Evolutionary conservation across 2,329 filamentous ascomycete genomes (phyloP).

Genomic region (Sporothrix curviconia): DNA sequence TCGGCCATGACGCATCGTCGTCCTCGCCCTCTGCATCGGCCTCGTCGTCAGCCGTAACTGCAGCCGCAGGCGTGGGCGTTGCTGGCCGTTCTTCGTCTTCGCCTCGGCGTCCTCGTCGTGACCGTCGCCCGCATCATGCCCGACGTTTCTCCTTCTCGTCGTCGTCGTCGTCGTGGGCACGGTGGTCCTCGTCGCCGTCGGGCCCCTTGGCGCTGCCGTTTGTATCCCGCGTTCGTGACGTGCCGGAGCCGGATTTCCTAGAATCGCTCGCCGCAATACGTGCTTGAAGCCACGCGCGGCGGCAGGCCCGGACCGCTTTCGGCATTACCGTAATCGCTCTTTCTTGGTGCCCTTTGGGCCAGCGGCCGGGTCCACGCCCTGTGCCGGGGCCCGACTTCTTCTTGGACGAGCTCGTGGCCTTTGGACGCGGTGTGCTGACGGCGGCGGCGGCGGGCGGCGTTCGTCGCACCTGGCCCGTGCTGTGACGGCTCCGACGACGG

Average conservation of each 20-base stretch:
- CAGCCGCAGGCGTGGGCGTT: neutral
- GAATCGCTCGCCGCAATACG: slow-evolving; percentile 12
- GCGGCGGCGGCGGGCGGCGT: slow-evolving; percentile 19
- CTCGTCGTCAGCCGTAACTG: slow-evolving; percentile 30
- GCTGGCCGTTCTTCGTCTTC: neutral
- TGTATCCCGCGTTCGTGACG: neutral
- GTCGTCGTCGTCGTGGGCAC: neutral
- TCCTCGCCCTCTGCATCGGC: slow-evolving; percentile 23
- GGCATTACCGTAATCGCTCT: slow-evolving; percentile 59
- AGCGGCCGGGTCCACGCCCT: slow-evolving; percentile 57
- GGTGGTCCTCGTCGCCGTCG: neutral
- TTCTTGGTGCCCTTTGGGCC: slow-evolving; percentile 65
- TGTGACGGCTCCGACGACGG: slow-evolving; percentile 34
- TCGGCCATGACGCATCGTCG: slow-evolving; percentile 18
- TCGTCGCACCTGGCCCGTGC: slow-evolving; percentile 29
- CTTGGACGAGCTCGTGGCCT: slow-evolving; percentile 31
- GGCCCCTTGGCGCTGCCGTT: neutral
- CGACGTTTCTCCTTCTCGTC: slow-evolving; percentile 18
- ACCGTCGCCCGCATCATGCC: neutral
- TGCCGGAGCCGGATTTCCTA: neutral
- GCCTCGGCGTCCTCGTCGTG: neutral
- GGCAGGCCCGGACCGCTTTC: slow-evolving; percentile 59
- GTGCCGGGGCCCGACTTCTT: slow-evolving; percentile 57
- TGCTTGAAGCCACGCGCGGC: slow-evolving; percentile 45
- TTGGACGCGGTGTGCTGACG: slow-evolving; percentile 32